Conservation (phyloP, 2,329 filamentous ascomycete genomes). For the Didymella lethalis region DNA sequence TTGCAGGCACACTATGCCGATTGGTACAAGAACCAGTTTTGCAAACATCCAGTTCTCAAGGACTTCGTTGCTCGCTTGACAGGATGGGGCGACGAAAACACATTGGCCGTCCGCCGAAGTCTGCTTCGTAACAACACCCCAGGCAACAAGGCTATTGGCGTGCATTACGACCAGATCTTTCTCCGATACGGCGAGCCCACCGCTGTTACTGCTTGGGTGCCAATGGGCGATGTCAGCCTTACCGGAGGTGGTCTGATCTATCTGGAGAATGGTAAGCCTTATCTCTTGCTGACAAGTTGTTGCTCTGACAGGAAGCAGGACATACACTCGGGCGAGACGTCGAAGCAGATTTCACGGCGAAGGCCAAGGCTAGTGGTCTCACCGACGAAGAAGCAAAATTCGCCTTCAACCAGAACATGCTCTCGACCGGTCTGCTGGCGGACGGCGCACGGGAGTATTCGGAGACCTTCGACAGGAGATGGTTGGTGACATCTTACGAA, state of each 20-base stretch:
- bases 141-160: constrained; percentile 64
- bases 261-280: constrained; percentile 57
- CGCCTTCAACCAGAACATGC: constrained; percentile 65
- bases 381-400: constrained; percentile 59
- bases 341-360: constrained; percentile 59
- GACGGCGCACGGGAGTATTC: constrained; percentile 59
- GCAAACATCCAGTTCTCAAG: constrained; percentile 60
- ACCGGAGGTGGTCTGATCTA: constrained; percentile 68
- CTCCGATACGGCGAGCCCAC: constrained; percentile 63
- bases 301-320: constrained; percentile 36
- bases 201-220: constrained; percentile 65
- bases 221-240: constrained; percentile 62
- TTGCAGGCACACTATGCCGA: constrained; percentile 60
- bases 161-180: constrained; percentile 69
- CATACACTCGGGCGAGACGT: constrained; percentile 59
- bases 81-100: constrained; percentile 61
- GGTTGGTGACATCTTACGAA: constrained; percentile 63
- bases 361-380: constrained; percentile 59
- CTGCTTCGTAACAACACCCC: constrained; percentile 66
- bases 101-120: constrained; percentile 58
- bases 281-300: neutral
- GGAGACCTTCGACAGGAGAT: constrained; percentile 55
- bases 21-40: constrained; percentile 61
- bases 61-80: constrained; percentile 62
- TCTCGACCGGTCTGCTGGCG: constrained; percentile 62